These are phyloP conservation scores for Apiotrichum domesticum DNA, from an alignment of 1,284 basidiomycete species.

Conservation along the genomic window DNA sequence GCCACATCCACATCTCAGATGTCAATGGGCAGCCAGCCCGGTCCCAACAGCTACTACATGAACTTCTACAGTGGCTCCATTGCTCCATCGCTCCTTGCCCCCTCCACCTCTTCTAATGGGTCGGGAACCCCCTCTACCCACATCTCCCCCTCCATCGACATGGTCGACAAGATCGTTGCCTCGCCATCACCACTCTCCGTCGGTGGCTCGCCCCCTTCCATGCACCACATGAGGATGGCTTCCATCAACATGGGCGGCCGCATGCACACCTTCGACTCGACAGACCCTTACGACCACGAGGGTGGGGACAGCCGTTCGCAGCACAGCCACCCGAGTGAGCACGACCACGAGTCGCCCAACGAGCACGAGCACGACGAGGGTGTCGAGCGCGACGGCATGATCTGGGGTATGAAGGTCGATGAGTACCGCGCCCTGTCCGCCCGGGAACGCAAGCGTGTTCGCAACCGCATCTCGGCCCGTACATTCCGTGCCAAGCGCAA, in stretches of 20 bases:
- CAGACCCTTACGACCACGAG: constrained; percentile 25
- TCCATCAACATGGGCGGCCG: not conserved
- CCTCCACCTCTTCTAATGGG: not conserved
- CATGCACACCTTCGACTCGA: constrained; percentile 26
- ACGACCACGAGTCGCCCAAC: constrained; percentile 4
- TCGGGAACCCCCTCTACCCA: constrained; percentile 1
- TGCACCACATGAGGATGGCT: not conserved
- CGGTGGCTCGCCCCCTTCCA: constrained; percentile 5
- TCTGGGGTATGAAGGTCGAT: constrained; percentile 48
- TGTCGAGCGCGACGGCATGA: constrained; percentile 47
- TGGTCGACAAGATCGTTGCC: constrained; percentile 27
- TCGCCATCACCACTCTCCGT: constrained; percentile 15
- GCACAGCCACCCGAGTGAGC: constrained; percentile 9
- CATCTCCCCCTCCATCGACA: constrained; percentile 25
- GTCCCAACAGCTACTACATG: constrained; percentile 13
- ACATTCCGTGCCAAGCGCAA: constrained; percentile 47
- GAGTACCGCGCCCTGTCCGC: constrained; percentile 42
- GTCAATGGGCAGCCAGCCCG: constrained; percentile 4
- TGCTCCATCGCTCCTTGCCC: constrained; percentile 28
- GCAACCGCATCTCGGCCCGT: constrained; percentile 46
- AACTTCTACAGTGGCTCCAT: constrained; percentile 21
- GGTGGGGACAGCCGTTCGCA: constrained; percentile 4
- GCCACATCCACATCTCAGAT: not conserved
- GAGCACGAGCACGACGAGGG: constrained; percentile 43
- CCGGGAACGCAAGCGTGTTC: constrained; percentile 44